Base-by-base conservation (phyloP, 83 land plant species). In the Larix sibirica region DNA sequence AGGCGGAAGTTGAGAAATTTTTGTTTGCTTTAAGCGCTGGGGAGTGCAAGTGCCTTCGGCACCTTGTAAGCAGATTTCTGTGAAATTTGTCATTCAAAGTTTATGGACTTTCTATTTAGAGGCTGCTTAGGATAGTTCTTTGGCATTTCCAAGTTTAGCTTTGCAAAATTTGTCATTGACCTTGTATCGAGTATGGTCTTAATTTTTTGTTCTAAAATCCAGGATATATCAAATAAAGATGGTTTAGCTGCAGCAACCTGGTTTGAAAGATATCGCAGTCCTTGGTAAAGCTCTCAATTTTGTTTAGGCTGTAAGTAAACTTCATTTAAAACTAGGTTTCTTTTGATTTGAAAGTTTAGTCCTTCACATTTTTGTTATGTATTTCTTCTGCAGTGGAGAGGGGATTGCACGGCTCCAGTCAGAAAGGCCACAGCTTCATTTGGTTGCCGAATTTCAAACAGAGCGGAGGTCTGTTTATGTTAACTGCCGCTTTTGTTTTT, bases 191-290 rank as follows among this genome's bases (percentile, higher is more conserved):
- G 60, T 16, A 7, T n/a, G 9, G 1, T 12, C 68, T 61, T 8
- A 24, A 20, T 84, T 56, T 59, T 58, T 78, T 70, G 66, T 44
- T 38, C 21, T 70, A 66, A 56, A 42, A 62, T 50, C 12, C 79
- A 95, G 97, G 95, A 95, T 83, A 87, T 95, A 82, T 95, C 95
- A 44, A 95, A 91, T 62, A 91, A 84, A 68, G 91, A 93, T 81
- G 94, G 95, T 20, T 83, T 95, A 24, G 93, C 94, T 60, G 88
- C 90, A 79, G 83, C 80, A 20, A 92, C 88, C 60, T 91, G 97
- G 97, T 89, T 87, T 81, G 75, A 83, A 33, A 90, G 93, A 83
- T 83, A 86, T 23, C 74, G 84, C 38, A 79, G n/a, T 36, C 91
- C 90, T 47, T 84, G 93, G 95, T 92, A 84, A 86, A 58, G 3